These are phyloP conservation scores for Flaveria sonorensis DNA, from an alignment of 129 eudicot species.

Conservation along the genomic window DNA sequence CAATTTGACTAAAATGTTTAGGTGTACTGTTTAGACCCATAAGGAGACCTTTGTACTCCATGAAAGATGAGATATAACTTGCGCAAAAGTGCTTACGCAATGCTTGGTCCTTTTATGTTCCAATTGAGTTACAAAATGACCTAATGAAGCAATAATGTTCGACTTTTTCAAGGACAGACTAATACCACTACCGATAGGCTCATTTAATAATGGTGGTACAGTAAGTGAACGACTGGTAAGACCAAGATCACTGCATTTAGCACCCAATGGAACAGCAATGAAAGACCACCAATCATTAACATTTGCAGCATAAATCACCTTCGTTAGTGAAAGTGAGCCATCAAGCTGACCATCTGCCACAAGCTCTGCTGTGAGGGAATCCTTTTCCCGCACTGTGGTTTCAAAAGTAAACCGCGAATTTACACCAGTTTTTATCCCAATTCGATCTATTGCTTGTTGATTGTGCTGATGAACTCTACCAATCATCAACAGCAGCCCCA, in stretches of 20 bases:
- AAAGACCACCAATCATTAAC: slow-evolving; percentile 75
- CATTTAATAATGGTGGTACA: slow-evolving; percentile 73
- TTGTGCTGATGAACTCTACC: slow-evolving; percentile 52
- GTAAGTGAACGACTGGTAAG: slow-evolving; percentile 50
- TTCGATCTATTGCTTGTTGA: slow-evolving; percentile 52
- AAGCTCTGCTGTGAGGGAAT: slow-evolving; percentile 70
- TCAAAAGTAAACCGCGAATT: slow-evolving; percentile 66
- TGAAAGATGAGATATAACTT: slow-evolving; percentile 65
- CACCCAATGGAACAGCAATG: slow-evolving; percentile 80
- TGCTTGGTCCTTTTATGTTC: slow-evolving; percentile 36
- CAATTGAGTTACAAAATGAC: slow-evolving; percentile 56
- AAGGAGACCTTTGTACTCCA: slow-evolving; percentile 60
- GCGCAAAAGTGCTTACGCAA: slow-evolving; percentile 72
- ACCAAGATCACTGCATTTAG: slow-evolving; percentile 69
- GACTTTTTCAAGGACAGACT: slow-evolving; percentile 55
- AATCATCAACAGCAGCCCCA: slow-evolving; percentile 54
- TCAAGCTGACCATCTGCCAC: slow-evolving; percentile 42
- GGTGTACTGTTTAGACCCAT: slow-evolving; percentile 56
- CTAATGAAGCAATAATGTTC: slow-evolving; percentile 60
- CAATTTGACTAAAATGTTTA: slow-evolving; percentile 41
- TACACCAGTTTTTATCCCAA: slow-evolving; percentile 64
- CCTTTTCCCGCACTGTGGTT: slow-evolving; percentile 61
- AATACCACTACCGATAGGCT: slow-evolving; percentile 63
- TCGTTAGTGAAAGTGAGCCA: slow-evolving; percentile 65
- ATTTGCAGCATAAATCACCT: slow-evolving; percentile 66